Evolutionary conservation across 2,329 filamentous ascomycete genomes (phyloP).

Genomic region (Pseudopyrenochaeta lycopersici): DNA sequence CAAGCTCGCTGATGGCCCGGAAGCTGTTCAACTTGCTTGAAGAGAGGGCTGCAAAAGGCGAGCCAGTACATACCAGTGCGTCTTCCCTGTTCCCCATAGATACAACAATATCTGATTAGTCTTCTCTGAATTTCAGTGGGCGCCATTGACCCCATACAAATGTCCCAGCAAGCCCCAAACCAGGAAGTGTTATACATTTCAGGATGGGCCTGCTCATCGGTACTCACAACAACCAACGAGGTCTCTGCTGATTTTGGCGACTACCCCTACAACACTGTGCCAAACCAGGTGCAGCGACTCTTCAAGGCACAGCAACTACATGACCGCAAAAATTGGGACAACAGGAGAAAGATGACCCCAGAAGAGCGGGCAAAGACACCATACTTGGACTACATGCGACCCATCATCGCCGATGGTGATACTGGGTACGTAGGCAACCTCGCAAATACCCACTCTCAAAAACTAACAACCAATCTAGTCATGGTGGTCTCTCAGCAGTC

Average conservation of each 20-base stretch:
- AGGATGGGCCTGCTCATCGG: constrained; percentile 95
- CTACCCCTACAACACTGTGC: constrained; percentile 98
- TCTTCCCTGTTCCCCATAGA: constrained; percentile 31
- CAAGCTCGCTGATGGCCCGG: constrained; percentile 91
- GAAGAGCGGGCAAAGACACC: constrained; percentile 78
- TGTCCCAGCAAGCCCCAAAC: constrained; percentile 97
- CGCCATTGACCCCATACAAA: constrained; percentile 97
- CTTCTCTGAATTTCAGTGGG: constrained; percentile 71
- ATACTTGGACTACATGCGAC: constrained; percentile 90
- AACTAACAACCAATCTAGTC: constrained; percentile 59
- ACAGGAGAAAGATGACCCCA: constrained; percentile 77
- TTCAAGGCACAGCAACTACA: constrained; percentile 98
- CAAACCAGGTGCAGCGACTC: constrained; percentile 94
- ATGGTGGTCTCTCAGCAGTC: constrained; percentile 90
- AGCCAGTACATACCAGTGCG: constrained; percentile 93
- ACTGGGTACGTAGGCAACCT: constrained; percentile 65
- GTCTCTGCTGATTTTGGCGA: constrained; percentile 98
- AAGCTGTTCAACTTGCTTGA: constrained; percentile 92
- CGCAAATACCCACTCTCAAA: not conserved
- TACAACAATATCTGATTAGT: constrained; percentile 39
- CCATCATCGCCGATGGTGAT: constrained; percentile 95
- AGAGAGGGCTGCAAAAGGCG: constrained; percentile 77
- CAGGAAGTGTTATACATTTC: constrained; percentile 97
- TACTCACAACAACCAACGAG: constrained; percentile 93
- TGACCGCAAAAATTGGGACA: constrained; percentile 94